Conservation (phyloP, 805 yeast species). For the Metschnikowia rubicola region DNA sequence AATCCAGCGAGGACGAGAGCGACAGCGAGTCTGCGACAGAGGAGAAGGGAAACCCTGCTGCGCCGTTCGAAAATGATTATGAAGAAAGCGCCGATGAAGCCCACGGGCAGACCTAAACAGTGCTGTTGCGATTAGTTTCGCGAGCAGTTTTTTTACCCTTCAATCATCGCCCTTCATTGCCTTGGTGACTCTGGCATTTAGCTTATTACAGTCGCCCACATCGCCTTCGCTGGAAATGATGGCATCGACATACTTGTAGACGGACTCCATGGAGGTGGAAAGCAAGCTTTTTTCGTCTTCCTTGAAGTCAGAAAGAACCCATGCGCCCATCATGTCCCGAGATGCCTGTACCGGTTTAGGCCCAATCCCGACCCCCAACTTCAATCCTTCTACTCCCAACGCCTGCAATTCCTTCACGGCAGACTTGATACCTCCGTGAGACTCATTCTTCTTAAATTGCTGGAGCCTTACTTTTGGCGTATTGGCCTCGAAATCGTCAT, state of each 20-base stretch:
- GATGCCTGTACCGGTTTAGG: slow-evolving; percentile 38
- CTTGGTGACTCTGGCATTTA: slow-evolving; percentile 21
- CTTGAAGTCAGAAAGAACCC: slow-evolving; percentile 39
- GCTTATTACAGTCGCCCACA: slow-evolving; percentile 25
- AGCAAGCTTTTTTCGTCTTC: slow-evolving; percentile 22
- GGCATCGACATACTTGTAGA: slow-evolving; percentile 21
- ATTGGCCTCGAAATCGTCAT: slow-evolving; percentile 38
- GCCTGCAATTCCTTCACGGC: slow-evolving; percentile 15
- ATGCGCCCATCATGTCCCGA: slow-evolving; percentile 33
- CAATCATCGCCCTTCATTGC: slow-evolving; percentile 6
- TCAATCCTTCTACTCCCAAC: slow-evolving; percentile 17
- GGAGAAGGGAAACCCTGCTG: not conserved
- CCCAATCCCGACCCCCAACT: slow-evolving; percentile 40
- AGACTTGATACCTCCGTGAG: slow-evolving; percentile 39
- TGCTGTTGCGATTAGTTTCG: not conserved
- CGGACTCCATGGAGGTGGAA: slow-evolving; percentile 13
- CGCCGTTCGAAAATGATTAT: slow-evolving; percentile 1
- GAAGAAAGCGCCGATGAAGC: slow-evolving; percentile 7
- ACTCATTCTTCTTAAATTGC: slow-evolving; percentile 33
- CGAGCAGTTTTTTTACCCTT: not conserved
- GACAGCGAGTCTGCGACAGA: not conserved
- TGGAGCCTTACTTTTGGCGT: slow-evolving; percentile 30
- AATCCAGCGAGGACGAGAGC: slow-evolving; percentile 7
- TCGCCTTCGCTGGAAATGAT: slow-evolving; percentile 23
- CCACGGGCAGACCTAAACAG: not conserved